phyloP scores from a whole-genome alignment of 1,284 basidiomycete genomes.

The Cutaneotrichosporon arboriforme region DNA sequence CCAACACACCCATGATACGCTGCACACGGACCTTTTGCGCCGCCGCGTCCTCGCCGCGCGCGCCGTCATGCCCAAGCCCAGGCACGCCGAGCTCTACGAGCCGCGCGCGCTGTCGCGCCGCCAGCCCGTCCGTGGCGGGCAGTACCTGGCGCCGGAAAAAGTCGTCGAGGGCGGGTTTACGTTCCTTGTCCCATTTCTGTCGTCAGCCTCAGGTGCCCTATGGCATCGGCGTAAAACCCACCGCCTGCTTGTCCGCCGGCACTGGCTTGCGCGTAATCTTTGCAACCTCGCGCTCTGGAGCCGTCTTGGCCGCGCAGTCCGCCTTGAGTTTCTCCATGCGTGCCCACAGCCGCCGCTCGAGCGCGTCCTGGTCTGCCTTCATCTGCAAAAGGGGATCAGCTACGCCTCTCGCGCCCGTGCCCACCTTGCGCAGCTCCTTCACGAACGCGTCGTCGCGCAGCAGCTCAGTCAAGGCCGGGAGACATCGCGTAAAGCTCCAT shows the following conservation, averaged over 20 bases:
- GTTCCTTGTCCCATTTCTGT: conserved; percentile 27
- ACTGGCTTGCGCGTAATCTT: conserved; percentile 32
- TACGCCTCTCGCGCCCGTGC: conserved; percentile 3
- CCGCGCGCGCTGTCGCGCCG: conserved; percentile 25
- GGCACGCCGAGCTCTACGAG: conserved; percentile 37
- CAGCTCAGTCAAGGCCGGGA: conserved; percentile 33
- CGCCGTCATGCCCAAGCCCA: conserved; percentile 24
- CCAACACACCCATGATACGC: conserved; percentile 37
- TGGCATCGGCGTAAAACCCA: conserved; percentile 13
- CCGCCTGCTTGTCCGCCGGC: conserved; percentile 26
- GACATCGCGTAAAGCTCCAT: conserved; percentile 28
- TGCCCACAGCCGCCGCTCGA: conserved; percentile 40
- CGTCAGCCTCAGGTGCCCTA: not conserved
- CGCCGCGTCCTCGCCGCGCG: not conserved
- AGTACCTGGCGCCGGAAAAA: conserved; percentile 31
- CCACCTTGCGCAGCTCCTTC: conserved; percentile 35
- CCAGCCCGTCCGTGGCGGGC: conserved; percentile 32
- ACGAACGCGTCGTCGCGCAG: conserved; percentile 35
- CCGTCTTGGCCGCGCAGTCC: conserved; percentile 27
- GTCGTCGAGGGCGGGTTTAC: conserved; percentile 15
- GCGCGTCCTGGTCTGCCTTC: conserved; percentile 41
- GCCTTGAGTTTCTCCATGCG: conserved; percentile 41
- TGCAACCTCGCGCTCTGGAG: conserved; percentile 36
- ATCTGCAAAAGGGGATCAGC: conserved; percentile 36
- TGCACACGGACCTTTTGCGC: conserved; percentile 26